Evolutionary conservation across 2,329 filamentous ascomycete species (phyloP).

Genomic region (Pyrenophora tritici-repentis): DNA sequence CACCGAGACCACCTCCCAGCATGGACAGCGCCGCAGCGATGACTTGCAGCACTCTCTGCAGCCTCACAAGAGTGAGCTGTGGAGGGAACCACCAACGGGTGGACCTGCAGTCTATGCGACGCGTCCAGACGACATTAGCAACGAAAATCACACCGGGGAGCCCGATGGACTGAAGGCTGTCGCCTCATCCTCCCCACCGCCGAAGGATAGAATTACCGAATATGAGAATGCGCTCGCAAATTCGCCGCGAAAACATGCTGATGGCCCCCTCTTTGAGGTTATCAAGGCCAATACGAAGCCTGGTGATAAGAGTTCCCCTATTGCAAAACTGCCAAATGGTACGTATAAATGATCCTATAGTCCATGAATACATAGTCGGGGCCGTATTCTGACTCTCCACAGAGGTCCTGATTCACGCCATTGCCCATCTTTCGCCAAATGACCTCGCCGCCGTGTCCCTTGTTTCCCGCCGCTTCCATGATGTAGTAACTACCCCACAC

Average conservation of each 20-base stretch:
- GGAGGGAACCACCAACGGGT: constrained; percentile 26
- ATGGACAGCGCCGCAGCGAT: constrained; percentile 60
- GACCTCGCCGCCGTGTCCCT: constrained; percentile 82
- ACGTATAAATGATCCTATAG: constrained; percentile 33
- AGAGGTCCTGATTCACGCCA: constrained; percentile 91
- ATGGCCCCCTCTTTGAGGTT: constrained; percentile 58
- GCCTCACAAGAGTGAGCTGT: constrained; percentile 45
- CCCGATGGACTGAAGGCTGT: constrained; percentile 37
- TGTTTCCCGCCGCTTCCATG: constrained; percentile 86
- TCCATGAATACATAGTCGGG: background rate
- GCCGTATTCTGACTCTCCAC: constrained; percentile 21
- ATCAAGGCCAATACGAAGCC: constrained; percentile 54
- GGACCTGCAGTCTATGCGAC: constrained; percentile 26
- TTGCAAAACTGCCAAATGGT: constrained; percentile 81
- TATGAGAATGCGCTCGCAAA: constrained; percentile 57
- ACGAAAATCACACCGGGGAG: constrained; percentile 17
- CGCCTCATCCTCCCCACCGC: constrained; percentile 31
- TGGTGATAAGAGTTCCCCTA: constrained; percentile 53
- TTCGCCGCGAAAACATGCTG: constrained; percentile 45
- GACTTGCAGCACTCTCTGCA: constrained; percentile 52
- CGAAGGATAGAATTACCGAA: constrained; percentile 58
- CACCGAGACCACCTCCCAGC: constrained; percentile 55
- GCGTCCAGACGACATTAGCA: constrained; percentile 23
- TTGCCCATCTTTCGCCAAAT: constrained; percentile 86
- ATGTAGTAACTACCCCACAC: constrained; percentile 85